Evolutionary conservation across 1,284 basidiomycete species (phyloP).

Genomic region (Pterulicium gracile): DNA sequence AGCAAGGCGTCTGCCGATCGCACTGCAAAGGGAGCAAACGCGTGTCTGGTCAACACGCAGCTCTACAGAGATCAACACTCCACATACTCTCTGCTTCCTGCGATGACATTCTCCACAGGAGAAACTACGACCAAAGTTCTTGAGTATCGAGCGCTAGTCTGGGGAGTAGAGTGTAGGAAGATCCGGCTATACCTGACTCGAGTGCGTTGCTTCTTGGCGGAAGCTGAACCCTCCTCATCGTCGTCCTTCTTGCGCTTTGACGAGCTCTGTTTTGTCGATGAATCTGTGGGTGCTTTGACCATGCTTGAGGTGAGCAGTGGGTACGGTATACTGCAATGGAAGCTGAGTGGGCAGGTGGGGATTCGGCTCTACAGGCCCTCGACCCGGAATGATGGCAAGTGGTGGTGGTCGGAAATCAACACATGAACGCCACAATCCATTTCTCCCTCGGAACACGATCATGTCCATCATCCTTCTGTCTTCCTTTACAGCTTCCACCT

Average conservation of each 20-base stretch:
- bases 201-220: conserved; percentile 57
- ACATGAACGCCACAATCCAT: no score
- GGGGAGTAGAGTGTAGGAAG: conserved; percentile 11
- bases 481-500: no score
- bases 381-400: no score
- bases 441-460: no score
- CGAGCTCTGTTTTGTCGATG: conserved; percentile 12
- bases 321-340: no score
- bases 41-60: conserved; percentile 12
- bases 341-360: no score
- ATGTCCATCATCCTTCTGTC: no score
- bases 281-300: conserved; percentile 13
- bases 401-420: no score
- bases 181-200: conserved; percentile 50
- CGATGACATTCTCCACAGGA: conserved; percentile 82
- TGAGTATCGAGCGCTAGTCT: not conserved
- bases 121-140: conserved; percentile 35
- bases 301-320: no score
- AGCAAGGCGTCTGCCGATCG: conserved; percentile 71
- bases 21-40: conserved; percentile 38
- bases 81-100: conserved; percentile 65
- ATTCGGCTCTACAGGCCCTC: no score
- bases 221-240: conserved; percentile 39
- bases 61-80: conserved; percentile 2
- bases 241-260: conserved; percentile 54